Evolutionary conservation across 768 basidiomycete genomes (phyloP), one percentile per base, ranked within the genome.

Genomic region (Naematelia aurantialba): DNA sequence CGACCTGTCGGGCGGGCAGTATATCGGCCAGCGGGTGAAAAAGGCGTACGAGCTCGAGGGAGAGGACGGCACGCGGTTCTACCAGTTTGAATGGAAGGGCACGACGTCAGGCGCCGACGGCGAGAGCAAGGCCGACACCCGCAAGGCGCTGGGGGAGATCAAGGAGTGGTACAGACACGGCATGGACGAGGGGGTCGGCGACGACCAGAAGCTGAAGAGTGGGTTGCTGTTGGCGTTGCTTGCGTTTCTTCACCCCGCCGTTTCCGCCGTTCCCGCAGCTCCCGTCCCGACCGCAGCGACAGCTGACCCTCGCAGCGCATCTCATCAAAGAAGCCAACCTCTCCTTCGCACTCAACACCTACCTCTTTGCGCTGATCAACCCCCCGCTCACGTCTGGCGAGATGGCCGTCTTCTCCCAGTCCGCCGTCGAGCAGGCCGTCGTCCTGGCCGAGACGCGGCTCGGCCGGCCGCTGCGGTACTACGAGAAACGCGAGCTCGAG

Each of bases 1-100:
- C 49, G 88, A 90, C 72, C 79, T 89, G 29, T 87, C 85, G 45
- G 88, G 89, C 4, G 89, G 89, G 0, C 89, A 89, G 78, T 79
- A 82, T 59, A 84, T 89, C 68, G 80, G 84, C 22, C 80, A 83
- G 44, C 80, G 79, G 30, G 73, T 89, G n/a, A 80, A 81, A 14
- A 86, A 87, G 72, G 83, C 86, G 13, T 90, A 89, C 69, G 80
- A 76, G 12, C 80, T 89, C 1, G 81, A 84, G 53, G 80, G 81
- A 27, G 79, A 76, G n/a, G 63, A 80, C n/a, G 87, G 87, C 4
- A 69, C 84, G 29, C 75, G 78, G 31, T 90, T 90, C 76, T 89
- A 88, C 76, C 80, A 81, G 22, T 90, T 89, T 76, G 69, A 69
- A 34, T 56, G 66, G 69, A 77, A 27, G 81, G 81, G 67, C 67